Evolutionary conservation across 2,329 filamentous ascomycete genomes (phyloP).

Genomic region (Neobulgaria alba): DNA sequence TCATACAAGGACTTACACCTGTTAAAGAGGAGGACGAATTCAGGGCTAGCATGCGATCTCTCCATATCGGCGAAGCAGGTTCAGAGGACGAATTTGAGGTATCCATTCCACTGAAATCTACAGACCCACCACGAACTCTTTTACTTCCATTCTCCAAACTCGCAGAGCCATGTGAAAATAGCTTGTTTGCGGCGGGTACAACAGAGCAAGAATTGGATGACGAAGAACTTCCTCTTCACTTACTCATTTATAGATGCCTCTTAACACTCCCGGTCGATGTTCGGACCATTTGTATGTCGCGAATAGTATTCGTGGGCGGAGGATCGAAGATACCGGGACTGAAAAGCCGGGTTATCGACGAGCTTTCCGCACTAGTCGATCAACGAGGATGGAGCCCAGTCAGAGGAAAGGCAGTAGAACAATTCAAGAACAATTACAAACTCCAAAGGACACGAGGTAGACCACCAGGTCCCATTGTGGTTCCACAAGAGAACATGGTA

Average conservation of each 20-base stretch:
- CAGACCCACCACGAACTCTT: constrained; percentile 43
- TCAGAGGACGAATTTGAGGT: constrained; percentile 20
- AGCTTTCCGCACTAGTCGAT: constrained; percentile 59
- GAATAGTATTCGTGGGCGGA: constrained; percentile 79
- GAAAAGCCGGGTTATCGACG: constrained; percentile 66
- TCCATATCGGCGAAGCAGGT: constrained; percentile 16
- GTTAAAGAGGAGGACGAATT: constrained; percentile 51
- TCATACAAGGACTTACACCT: constrained; percentile 36
- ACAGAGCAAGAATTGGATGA: constrained; percentile 63
- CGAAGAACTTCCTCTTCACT: constrained; percentile 70
- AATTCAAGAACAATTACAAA: constrained; percentile 32
- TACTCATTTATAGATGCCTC: constrained; percentile 68
- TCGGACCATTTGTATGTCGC: constrained; percentile 76
- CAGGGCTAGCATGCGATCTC: constrained; percentile 19
- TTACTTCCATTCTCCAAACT: constrained; percentile 62
- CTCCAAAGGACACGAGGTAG: constrained; percentile 18
- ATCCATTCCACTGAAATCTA: constrained; percentile 36
- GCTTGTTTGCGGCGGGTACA: constrained; percentile 58
- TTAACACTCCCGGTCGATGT: constrained; percentile 73
- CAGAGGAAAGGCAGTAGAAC: constrained; percentile 57
- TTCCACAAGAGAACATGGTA: constrained; percentile 8
- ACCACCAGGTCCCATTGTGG: constrained; percentile 15
- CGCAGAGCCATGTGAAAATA: constrained; percentile 64
- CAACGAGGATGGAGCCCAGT: constrained; percentile 71
- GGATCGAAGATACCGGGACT: constrained; percentile 72